A percentile compares a stretch with the other conserved stretches of the same genome.
Evolutionary conservation across 2,329 filamentous ascomycete genomes (phyloP).

Genomic region (Fusarium zealandicum): DNA sequence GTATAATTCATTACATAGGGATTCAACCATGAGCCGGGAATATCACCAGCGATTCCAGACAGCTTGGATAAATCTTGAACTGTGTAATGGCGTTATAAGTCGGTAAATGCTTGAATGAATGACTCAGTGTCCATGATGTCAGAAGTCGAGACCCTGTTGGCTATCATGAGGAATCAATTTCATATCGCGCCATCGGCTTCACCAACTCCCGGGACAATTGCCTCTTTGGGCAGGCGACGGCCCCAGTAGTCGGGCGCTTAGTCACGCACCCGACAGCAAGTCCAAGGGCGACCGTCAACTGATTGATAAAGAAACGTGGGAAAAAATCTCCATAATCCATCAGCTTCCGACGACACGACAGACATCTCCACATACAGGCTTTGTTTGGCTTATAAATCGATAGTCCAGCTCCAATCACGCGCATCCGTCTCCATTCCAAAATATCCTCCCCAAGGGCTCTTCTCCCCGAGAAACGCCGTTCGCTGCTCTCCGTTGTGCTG

Average conservation of each 20-base stretch:
- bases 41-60: too few relatives aligned
- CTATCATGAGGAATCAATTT: slow-evolving; percentile 34
- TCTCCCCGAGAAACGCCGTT: neutral
- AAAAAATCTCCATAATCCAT: slow-evolving; percentile 12
- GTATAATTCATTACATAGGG: neutral
- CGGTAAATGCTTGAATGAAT: neutral
- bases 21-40: neutral
- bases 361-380: neutral
- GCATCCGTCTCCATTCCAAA: slow-evolving; percentile 13
- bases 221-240: neutral
- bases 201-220: neutral
- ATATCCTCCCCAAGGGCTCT: slow-evolving; percentile 2
- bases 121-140: slow-evolving; percentile 1
- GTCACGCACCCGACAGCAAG: neutral
- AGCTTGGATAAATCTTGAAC: neutral
- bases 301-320: slow-evolving; percentile 29
- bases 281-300: neutral
- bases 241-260: neutral
- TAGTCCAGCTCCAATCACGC: slow-evolving; percentile 19
- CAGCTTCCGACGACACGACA: slow-evolving; percentile 17
- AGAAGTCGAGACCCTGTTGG: slow-evolving; percentile 6
- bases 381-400: slow-evolving; percentile 10
- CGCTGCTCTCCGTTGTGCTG: too few relatives aligned
- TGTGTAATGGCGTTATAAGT: slow-evolving; percentile 1
- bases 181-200: neutral